Conservation (phyloP, 306 rosid genomes). For the Acacia acuminata region DNA sequence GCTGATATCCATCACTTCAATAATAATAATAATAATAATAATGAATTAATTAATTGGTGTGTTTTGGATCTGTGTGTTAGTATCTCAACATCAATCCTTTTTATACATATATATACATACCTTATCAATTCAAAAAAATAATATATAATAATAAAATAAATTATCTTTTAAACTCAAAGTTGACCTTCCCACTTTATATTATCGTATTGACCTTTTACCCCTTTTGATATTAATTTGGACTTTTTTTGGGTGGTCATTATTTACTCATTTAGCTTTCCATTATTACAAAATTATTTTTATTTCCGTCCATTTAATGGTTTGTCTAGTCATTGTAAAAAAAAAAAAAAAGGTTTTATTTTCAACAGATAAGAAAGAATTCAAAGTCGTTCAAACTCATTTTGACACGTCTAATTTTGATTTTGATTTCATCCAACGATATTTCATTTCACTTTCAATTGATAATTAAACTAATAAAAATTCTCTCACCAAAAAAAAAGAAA, state of each 20-base stretch:
- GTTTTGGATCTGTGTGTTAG: neutral
- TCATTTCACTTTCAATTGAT: neutral
- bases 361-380: neutral
- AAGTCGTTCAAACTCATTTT: neutral
- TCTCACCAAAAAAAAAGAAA: too few species aligned
- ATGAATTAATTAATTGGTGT: neutral
- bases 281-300: neutral
- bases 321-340: neutral
- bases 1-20: neutral
- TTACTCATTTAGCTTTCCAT: neutral
- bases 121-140: neutral
- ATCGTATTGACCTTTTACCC: neutral
- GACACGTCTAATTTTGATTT: neutral
- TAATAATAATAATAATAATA: neutral
- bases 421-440: neutral
- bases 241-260: neutral
- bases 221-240: neutral
- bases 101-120: neutral
- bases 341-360: neutral
- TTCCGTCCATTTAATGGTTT: neutral
- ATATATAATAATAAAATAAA: neutral
- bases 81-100: constrained; percentile 2
- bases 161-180: neutral
- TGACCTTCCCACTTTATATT: constrained; percentile 20
- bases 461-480: neutral